Conservation (phyloP, 495 filamentous ascomycete species). For the Tricharina praecox region DNA sequence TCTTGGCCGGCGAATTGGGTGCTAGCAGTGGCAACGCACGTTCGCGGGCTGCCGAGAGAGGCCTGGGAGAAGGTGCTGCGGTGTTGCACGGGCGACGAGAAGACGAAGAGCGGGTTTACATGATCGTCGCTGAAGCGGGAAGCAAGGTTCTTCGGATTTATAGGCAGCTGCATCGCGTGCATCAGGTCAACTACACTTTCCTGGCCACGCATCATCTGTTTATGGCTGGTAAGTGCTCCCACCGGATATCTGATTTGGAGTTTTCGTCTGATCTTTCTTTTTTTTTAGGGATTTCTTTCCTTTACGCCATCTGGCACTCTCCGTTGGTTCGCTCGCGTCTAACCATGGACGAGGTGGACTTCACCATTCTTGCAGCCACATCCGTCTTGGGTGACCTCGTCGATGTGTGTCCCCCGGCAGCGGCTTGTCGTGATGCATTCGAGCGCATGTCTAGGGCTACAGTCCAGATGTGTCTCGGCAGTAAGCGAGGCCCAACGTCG, state of each 20-base stretch:
- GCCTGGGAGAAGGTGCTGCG: constrained; percentile 10
- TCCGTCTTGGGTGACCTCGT: constrained; percentile 66
- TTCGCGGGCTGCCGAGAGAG: constrained; percentile 21
- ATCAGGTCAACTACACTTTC: constrained; percentile 90
- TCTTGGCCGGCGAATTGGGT: constrained; percentile 54
- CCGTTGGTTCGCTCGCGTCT: constrained; percentile 66
- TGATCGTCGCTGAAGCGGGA: constrained; percentile 87
- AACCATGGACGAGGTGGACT: constrained; percentile 90
- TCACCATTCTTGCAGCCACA: constrained; percentile 84
- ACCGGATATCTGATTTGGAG: background rate
- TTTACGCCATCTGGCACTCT: constrained; percentile 96
- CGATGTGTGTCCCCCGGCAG: constrained; percentile 62
- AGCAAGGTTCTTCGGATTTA: constrained; percentile 84
- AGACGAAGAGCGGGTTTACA: constrained; percentile 76
- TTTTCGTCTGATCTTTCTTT: background rate
- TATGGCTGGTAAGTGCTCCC: constrained; percentile 54
- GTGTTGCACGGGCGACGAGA: constrained; percentile 19
- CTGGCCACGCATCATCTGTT: constrained; percentile 94
- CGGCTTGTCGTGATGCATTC: constrained; percentile 83
- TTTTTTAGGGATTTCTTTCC: constrained; percentile 62
- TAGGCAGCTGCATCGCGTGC: constrained; percentile 69
- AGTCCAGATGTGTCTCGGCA: constrained; percentile 50
- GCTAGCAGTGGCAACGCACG: constrained; percentile 10
- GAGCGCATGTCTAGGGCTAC: constrained; percentile 91
- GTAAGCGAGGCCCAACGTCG: constrained; percentile 17